Evolutionary conservation across 108 stramenopile species (phyloP), one percentile per base, ranked within the genome.

Genomic region (Skeletonema menzelii): DNA sequence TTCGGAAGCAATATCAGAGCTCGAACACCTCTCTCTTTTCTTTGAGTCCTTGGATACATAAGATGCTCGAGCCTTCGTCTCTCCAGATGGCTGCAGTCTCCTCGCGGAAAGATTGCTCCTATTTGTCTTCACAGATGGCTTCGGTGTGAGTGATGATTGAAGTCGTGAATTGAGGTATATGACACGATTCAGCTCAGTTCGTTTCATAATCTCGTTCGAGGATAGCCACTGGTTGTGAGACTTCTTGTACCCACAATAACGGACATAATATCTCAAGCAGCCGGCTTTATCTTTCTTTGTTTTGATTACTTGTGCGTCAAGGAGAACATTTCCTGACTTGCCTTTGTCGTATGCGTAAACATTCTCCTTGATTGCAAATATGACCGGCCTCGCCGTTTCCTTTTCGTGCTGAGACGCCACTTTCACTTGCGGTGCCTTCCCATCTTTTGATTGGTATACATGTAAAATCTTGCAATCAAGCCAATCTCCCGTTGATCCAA

Each of bases 321-420:
- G 65, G n/a, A 72, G 64, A 47, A 47, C 46, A 47, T 17, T 17
- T 47, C 46, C 49, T 10, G 49, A 53, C 27, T 57, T 46, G 15
- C 30, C 12, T 67, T 68, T 67, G 28, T 67, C 49, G 17, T 56
- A 66, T 4, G 65, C 72, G 34, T 58, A 72, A 58, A 72, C 56
- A n/a, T 17, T 15, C 46, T 68, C 67, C 7, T 68, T 68, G 56
- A 68, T 31, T 20, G 5, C 3, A 53, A 53, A 53, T 8, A 22
- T 53, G n/a, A 24, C 49, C 7, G 49, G 49, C 49, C 8, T 53
- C 0, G 49, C 8, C 2, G 22, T 53, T 8, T 10, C 5, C 0
- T 22, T 22, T 24, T 22, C 22, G 34, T 10, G 35, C 11, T 2
- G 12, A 12, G 35, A 37, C 10, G 11, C 11, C 22, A n/a, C 49